Evolutionary conservation across 495 filamentous ascomycete species (phyloP).

Genomic region (Trichoderma gamsii): DNA sequence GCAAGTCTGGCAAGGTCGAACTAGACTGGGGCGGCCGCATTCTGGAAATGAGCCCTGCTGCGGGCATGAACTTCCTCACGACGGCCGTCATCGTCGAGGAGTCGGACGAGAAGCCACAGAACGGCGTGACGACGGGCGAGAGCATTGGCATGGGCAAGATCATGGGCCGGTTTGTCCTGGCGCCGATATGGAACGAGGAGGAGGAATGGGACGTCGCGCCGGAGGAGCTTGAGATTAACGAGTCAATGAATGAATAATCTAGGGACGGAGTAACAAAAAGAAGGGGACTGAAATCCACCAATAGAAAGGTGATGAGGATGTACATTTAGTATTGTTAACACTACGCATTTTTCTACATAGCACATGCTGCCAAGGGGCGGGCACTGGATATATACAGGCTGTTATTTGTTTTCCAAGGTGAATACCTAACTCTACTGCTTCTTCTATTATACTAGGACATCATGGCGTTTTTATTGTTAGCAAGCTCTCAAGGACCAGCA

Average conservation of each 20-base stretch:
- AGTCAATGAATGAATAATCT: background rate
- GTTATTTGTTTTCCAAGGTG: too few relatives aligned
- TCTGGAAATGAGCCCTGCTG: constrained; percentile 40
- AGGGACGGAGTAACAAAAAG: background rate
- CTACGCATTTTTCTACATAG: too few relatives aligned
- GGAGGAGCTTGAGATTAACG: constrained; percentile 21
- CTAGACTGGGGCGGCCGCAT: constrained; percentile 55
- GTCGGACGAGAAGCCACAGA: constrained; percentile 33
- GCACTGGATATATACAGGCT: too few relatives aligned
- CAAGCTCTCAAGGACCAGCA: too few relatives aligned
- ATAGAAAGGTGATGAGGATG: too few relatives aligned
- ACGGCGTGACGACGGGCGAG: constrained; percentile 24
- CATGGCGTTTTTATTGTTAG: too few relatives aligned
- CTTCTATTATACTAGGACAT: too few relatives aligned
- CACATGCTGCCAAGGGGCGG: too few relatives aligned
- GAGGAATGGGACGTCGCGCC: constrained; percentile 36
- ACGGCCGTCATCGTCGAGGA: constrained; percentile 42
- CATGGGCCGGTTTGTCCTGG: constrained; percentile 51
- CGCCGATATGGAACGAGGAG: constrained; percentile 47
- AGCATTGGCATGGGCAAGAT: constrained; percentile 54
- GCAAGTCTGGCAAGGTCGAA: constrained; percentile 53
- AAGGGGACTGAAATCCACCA: background rate
- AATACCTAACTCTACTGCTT: too few relatives aligned
- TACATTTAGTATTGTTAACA: too few relatives aligned
- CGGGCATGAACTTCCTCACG: constrained; percentile 38